Conservation (phyloP, 495 filamentous ascomycete genomes). For the Astrothelium macrocarpum region DNA sequence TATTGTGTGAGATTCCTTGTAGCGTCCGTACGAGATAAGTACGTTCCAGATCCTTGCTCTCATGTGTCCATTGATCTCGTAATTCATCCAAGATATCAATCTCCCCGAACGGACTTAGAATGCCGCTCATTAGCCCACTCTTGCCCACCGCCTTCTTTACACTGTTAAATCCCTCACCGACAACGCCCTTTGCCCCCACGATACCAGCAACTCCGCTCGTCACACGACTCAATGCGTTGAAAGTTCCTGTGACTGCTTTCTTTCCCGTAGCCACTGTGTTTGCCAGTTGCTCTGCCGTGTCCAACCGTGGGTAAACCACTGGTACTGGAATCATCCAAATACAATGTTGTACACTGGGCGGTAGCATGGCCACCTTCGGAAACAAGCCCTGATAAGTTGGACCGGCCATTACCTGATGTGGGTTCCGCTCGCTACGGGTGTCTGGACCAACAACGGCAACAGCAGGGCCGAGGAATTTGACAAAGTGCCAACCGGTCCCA, state of each 20-base stretch:
- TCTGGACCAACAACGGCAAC: slow-evolving; percentile 86
- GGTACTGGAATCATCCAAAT: slow-evolving; percentile 91
- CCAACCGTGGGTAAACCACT: slow-evolving; percentile 80
- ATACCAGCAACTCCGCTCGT: slow-evolving; percentile 89
- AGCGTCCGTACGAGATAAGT: slow-evolving; percentile 94
- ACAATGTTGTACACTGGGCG: slow-evolving; percentile 87
- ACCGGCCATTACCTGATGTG: slow-evolving; percentile 85
- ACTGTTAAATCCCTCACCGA: slow-evolving; percentile 80
- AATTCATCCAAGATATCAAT: slow-evolving; percentile 90
- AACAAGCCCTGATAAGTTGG: slow-evolving; percentile 96
- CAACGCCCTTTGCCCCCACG: slow-evolving; percentile 85
- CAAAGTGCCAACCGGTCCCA: slow-evolving; percentile 92
- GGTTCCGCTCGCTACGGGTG: slow-evolving; percentile 82
- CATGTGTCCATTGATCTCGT: slow-evolving; percentile 95
- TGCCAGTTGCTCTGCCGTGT: slow-evolving; percentile 80
- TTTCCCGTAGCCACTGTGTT: slow-evolving; percentile 91
- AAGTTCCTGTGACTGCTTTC: slow-evolving; percentile 87
- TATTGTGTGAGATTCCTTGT: slow-evolving; percentile 87
- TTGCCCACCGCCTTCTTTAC: slow-evolving; percentile 97
- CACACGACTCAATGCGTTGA: slow-evolving; percentile 89
- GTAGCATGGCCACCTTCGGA: slow-evolving; percentile 88
- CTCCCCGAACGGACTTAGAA: slow-evolving; percentile 94
- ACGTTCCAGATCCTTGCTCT: slow-evolving; percentile 91
- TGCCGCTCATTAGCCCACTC: slow-evolving; percentile 82
- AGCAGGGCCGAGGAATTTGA: slow-evolving; percentile 89